A percentile compares a stretch with the other conserved stretches of the same genome.
Conservation (phyloP, 2,329 filamentous ascomycete species). For the Alternaria sp. region DNA sequence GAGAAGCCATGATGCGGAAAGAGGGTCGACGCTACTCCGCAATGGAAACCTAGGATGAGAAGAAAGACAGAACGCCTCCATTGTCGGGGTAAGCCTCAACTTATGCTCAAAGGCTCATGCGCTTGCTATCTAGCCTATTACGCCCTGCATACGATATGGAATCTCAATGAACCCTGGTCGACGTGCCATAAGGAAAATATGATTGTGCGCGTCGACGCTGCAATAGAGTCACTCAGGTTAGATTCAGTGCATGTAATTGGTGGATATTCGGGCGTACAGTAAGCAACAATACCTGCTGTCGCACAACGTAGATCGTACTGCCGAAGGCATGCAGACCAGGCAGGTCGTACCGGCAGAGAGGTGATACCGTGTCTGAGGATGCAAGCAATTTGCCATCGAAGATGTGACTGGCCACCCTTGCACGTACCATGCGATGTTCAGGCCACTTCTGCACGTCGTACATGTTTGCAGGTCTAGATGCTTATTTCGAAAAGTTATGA, state of each 20-base stretch:
- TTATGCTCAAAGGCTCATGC: not conserved
- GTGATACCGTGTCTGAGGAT: not conserved
- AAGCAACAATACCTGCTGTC: not conserved
- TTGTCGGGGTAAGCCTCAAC: not conserved
- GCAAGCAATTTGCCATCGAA: not conserved
- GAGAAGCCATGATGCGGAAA: not conserved
- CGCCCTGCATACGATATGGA: not conserved
- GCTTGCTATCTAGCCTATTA: not conserved
- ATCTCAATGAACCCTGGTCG: not conserved
- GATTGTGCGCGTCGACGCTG: not conserved
- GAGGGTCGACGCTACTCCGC: not conserved
- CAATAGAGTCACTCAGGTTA: not conserved
- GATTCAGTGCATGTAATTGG: not conserved
- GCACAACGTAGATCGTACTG: not conserved
- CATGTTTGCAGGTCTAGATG: not conserved
- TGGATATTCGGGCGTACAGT: not conserved
- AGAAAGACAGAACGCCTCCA: not conserved
- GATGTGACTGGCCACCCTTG: not conserved
- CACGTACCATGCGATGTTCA: not conserved
- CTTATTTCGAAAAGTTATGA: not conserved
- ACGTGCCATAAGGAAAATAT: not conserved
- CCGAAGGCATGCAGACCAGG: not conserved
- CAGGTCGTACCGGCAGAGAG: not conserved
- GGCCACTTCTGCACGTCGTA: not conserved
- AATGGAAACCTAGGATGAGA: not conserved